Percentiles rank a stretch among this genome's conserved stretches.
Evolutionary conservation across 169 alveolate species (phyloP).

Genomic region (Eimeria tenella): DNA sequence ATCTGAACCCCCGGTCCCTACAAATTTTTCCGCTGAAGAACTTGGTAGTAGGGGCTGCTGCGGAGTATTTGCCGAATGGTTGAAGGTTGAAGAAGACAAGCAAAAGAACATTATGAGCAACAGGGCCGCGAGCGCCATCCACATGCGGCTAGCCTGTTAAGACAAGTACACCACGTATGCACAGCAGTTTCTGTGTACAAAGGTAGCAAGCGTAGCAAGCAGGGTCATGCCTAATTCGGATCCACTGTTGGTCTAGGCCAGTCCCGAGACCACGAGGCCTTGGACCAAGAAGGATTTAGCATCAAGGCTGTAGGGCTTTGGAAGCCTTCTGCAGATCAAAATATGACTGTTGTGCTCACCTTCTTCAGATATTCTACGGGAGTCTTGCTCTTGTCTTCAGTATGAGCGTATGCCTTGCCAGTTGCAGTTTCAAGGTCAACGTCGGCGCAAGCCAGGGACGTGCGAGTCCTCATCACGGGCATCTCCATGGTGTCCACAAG

Average conservation of each 20-base stretch:
- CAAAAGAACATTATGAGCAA: slow-evolving; percentile 36
- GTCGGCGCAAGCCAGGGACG: slow-evolving; percentile 44
- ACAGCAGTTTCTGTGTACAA: too few species aligned
- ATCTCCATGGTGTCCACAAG: neutral
- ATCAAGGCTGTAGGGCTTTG: too few species aligned
- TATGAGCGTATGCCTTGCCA: neutral
- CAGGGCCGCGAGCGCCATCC: slow-evolving; percentile 72
- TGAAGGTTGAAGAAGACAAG: slow-evolving; percentile 13
- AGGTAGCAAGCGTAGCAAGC: too few species aligned
- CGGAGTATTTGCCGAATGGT: neutral
- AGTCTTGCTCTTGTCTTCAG: neutral
- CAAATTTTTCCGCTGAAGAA: too few species aligned
- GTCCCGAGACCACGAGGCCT: too few species aligned
- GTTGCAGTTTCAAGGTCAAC: slow-evolving; percentile 57
- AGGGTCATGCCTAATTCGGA: neutral
- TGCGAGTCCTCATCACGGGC: slow-evolving; percentile 40
- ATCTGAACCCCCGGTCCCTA: neutral
- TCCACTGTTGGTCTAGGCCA: too few species aligned
- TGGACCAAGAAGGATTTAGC: too few species aligned
- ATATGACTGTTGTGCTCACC: neutral
- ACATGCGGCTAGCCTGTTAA: slow-evolving; percentile 59
- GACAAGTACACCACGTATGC: neutral
- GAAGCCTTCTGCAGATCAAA: neutral
- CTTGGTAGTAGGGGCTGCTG: neutral
- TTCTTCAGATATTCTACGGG: slow-evolving; percentile 23